Evolutionary conservation across 2,329 filamentous ascomycete genomes (phyloP), one percentile per base, ranked within the genome.

Genomic region (Penicillium sp.): DNA sequence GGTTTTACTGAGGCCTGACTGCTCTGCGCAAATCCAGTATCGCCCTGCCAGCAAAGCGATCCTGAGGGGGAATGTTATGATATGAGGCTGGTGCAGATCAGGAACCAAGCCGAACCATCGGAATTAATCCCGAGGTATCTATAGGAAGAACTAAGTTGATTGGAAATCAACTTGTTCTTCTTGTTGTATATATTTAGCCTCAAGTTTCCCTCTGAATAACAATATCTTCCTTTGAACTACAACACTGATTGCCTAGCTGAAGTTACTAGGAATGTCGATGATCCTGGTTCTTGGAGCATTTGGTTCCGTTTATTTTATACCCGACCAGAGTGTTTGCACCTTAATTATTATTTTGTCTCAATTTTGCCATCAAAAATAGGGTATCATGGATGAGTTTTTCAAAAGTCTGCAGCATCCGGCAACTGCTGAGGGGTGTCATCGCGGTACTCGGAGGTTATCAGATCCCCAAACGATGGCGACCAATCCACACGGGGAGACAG

Each of bases 401-500:
- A 18, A 38, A 38, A 68, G 33, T 61, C 51, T 5, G 58, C 60
- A 15, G 64, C 60, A 23, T 61, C 47, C 0, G 68, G 66, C 42
- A 70, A 42, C 16, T 36, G 51, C 21, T 58, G 53, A 0, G 66
- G 67, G 1, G 64, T 67, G 47, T 70, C 67, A 18, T 58, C 52
- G 21, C 68, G 62, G 39, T 56, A 58, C 2, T 42, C 57, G 8
- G 57, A 53, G 6, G 58, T 62, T 47, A 70, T 62, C 54, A 71
- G 53, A 16, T 60, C 57, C 21, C 67, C 66, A 39, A 76, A 76
- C 2, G 71, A 70, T 5, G 73, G 67, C 2, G 70, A 69, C 62
- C 67, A 67, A 46, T 68, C 66, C 15, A 75, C 73, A 0, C 73
- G 68, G 0, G 68, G 69, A 7, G 69, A 74, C 47, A 74, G 68